Conservation (phyloP, 2,329 filamentous ascomycete species). For the Colletotrichum orbiculare region DNA sequence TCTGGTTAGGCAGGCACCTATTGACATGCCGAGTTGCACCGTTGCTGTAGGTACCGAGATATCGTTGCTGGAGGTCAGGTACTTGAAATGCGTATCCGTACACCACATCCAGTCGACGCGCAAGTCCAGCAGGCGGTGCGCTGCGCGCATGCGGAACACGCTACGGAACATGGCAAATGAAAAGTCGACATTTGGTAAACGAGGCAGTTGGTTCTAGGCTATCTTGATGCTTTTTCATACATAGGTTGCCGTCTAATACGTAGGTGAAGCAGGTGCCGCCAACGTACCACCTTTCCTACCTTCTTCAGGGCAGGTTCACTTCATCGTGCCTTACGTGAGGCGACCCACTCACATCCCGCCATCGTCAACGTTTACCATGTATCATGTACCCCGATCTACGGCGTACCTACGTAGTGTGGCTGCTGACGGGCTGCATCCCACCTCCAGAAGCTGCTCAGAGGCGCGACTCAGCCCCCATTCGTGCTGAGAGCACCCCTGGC, state of each 20-base stretch:
- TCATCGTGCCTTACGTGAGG: neutral
- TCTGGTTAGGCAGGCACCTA: neutral
- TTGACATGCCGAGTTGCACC: neutral
- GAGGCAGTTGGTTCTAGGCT: no score
- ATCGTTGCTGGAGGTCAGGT: no score
- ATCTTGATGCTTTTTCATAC: no score
- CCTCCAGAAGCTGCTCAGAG: constrained; percentile 27
- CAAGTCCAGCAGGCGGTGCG: neutral
- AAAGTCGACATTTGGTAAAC: neutral
- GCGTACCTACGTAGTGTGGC: constrained; percentile 5
- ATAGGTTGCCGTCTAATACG: no score
- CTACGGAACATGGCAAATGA: constrained; percentile 10
- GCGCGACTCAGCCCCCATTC: constrained; percentile 34
- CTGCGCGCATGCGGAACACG: constrained; percentile 4
- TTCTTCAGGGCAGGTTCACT: no score
- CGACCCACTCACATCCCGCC: constrained; percentile 7
- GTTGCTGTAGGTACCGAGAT: neutral
- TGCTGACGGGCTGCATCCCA: constrained; percentile 31
- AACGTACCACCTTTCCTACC: no score
- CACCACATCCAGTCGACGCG: no score
- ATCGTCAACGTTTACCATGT: no score
- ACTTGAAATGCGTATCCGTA: no score
- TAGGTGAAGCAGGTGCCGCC: no score
- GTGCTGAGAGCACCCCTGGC: constrained; percentile 31
- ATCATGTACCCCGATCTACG: no score